Base-by-base conservation (phyloP, 1,139 yeast species). In the Taiozyma onychis region DNA sequence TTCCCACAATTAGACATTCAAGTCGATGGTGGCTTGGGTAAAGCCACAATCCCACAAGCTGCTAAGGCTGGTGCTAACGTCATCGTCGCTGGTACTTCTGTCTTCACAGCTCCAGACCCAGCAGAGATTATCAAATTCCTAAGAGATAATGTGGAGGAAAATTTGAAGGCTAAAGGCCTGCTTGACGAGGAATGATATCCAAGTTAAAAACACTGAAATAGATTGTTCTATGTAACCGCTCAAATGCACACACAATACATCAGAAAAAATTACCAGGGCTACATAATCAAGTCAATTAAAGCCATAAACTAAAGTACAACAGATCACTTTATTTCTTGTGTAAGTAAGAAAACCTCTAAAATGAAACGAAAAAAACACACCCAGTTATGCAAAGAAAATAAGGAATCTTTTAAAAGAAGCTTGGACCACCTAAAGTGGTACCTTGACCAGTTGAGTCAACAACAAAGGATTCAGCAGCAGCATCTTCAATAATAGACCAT, bases 51-150 rank as follows among this genome's bases (percentile, higher is more conserved):
- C 49, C 86, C 81, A 48, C 77, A 77, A 39, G 97, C 97, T 51
- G 96, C 98, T 24, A 76, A 77, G 51, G 97, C 97, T 11, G 98
- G 98, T 51, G 99, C 99, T 48, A 93, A 93, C 67, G 97, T 93
- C 45, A 91, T 95, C 65, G 99, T 93, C 49, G 98, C 99, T 2
- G 99, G 99, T 43, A 93, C 99, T 18, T 80, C 96, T 48, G 95
- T 91, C 18, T 93, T 90, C 72, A 83, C 84, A 56, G 95, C 97
- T 14, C 73, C 76, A 7, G 85, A 85, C 58, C 97, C 97, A 21
- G 73, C 71, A 30, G 85, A 80, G 56, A 85, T 88, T 60, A 90
- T 91, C 58, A 72, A 73, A 47, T 75, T 76, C 57, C 74, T 91
- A 73, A 81, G 91, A 62, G 70, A 66, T 34, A 76, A 81, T 35